Percentiles rank a stretch among this genome's conserved stretches.
Conservation (phyloP, 2,329 filamentous ascomycete genomes). For the Colletotrichum sp. region DNA sequence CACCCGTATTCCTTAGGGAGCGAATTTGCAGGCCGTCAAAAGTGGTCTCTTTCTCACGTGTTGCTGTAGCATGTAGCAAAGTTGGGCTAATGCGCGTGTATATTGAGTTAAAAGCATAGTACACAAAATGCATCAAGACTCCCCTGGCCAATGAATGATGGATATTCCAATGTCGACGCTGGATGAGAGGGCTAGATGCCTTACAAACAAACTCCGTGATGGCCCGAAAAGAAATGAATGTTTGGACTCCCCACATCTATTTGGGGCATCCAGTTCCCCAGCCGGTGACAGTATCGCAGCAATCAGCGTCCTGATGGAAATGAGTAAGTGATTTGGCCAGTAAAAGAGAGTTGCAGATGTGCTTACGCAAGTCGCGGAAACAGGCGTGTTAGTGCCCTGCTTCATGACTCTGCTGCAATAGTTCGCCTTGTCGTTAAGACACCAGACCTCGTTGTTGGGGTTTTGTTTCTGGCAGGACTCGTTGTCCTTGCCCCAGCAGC, state of each 20-base stretch:
- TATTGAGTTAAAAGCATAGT: neutral
- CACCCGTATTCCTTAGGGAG: rapidly evolving
- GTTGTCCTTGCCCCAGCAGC: neutral
- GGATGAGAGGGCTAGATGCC: neutral
- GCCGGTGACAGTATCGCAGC: neutral
- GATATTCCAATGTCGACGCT: neutral
- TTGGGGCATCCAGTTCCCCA: neutral
- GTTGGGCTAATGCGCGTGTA: neutral
- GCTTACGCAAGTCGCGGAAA: neutral
- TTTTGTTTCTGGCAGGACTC: neutral
- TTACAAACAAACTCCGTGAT: neutral
- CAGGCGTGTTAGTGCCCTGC: neutral
- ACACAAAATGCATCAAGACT: neutral
- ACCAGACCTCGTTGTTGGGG: neutral
- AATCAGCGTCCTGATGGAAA: neutral
- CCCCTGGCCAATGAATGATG: neutral
- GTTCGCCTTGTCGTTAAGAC: neutral
- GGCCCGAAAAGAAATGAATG: neutral
- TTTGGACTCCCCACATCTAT: neutral
- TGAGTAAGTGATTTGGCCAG: neutral
- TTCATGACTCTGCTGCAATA: neutral
- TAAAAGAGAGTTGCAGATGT: neutral
- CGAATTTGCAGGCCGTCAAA: neutral
- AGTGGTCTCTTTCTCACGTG: neutral
- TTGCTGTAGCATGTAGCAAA: neutral